Percentiles rank a stretch among this genome's conserved stretches.
Conservation (phyloP, 1,139 yeast species). For the Diutina rugosa region DNA sequence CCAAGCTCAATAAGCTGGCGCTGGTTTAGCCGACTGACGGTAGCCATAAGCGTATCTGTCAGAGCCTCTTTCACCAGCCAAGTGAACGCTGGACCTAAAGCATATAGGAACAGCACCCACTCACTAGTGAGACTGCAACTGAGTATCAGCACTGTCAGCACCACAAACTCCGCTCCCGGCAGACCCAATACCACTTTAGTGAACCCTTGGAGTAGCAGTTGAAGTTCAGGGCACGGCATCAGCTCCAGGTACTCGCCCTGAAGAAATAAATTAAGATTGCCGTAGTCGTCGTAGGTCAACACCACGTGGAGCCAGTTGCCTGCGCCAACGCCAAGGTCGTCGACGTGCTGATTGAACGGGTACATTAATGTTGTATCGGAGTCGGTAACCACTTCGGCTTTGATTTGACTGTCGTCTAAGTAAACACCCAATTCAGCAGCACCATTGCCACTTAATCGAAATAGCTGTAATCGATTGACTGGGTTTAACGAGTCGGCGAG, state of each 20-base stretch:
- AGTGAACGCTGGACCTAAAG: conserved; percentile 24
- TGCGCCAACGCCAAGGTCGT: not conserved
- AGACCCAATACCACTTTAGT: conserved; percentile 16
- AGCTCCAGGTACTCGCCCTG: conserved; percentile 34
- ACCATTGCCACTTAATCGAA: not conserved
- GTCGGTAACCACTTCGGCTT: not conserved
- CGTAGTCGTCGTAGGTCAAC: conserved; percentile 24
- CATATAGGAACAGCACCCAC: conserved; percentile 26
- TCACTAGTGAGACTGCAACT: conserved; percentile 17
- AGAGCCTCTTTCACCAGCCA: conserved; percentile 26
- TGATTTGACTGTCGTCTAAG: not conserved
- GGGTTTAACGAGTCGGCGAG: not conserved
- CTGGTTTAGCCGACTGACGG: not conserved
- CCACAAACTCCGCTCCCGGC: conserved; percentile 14
- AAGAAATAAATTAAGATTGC: conserved; percentile 23
- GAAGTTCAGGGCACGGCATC: conserved; percentile 28
- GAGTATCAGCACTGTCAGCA: conserved; percentile 21
- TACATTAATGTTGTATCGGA: not conserved
- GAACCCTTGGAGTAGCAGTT: conserved; percentile 18
- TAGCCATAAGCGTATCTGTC: conserved; percentile 13
- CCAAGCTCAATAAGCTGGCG: not conserved
- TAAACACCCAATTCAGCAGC: not conserved
- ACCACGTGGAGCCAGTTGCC: conserved; percentile 17
- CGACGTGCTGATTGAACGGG: not conserved
- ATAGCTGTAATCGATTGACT: not conserved